These are phyloP conservation scores for Trichoderma orchidacearum DNA, from an alignment of 495 filamentous ascomycete genomes.

Conservation along the genomic window DNA sequence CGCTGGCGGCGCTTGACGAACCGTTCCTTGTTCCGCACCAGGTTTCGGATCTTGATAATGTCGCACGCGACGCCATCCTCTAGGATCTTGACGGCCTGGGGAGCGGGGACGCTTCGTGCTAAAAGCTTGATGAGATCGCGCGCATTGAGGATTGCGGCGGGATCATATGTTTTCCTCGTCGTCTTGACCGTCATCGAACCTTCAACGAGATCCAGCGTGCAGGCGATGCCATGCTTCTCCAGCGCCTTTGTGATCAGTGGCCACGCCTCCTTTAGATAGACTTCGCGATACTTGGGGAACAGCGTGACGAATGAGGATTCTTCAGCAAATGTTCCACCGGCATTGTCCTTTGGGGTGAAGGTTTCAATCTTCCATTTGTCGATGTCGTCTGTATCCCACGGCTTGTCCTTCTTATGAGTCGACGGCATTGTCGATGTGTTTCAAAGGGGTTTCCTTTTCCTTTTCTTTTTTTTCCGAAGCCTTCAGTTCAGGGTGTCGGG, in stretches of 20 bases:
- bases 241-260: slow-evolving; percentile 64
- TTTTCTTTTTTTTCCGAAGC: not conserved
- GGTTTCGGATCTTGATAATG: slow-evolving; percentile 81
- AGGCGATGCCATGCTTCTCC: slow-evolving; percentile 71
- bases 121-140: slow-evolving; percentile 89
- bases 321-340: slow-evolving; percentile 73
- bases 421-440: slow-evolving; percentile 55
- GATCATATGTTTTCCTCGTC: slow-evolving; percentile 84
- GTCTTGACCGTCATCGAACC: slow-evolving; percentile 94
- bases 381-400: slow-evolving; percentile 95
- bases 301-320: slow-evolving; percentile 79
- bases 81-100: slow-evolving; percentile 85
- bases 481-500: no score
- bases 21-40: slow-evolving; percentile 88
- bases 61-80: slow-evolving; percentile 83
- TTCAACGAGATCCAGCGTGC: slow-evolving; percentile 86
- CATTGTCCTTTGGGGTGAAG: slow-evolving; percentile 78
- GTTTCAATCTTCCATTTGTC: slow-evolving; percentile 93
- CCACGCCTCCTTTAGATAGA: slow-evolving; percentile 88
- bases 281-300: slow-evolving; percentile 96
- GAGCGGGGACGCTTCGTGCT: slow-evolving; percentile 80
- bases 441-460: not conserved
- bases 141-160: slow-evolving; percentile 86
- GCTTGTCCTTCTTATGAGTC: slow-evolving; percentile 86
- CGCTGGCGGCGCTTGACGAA: slow-evolving; percentile 94